Percentiles rank a stretch among this genome's conserved stretches.
These are phyloP conservation scores for Scenedesmus sp. DNA, from an alignment of 163 green algal genomes.

Conservation along the genomic window DNA sequence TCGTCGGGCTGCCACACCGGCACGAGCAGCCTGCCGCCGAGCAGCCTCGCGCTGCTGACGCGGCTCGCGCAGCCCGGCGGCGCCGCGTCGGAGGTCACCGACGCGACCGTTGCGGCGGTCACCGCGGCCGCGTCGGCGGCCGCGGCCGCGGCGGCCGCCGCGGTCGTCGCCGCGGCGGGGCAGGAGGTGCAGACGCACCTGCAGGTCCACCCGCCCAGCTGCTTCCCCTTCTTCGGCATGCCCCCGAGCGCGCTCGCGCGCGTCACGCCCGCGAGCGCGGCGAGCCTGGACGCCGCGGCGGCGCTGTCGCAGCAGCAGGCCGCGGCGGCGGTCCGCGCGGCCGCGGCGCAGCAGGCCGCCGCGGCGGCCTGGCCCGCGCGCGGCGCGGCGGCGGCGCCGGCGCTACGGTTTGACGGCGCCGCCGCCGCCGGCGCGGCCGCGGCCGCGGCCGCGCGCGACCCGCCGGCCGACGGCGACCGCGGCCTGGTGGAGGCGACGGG, in stretches of 20 bases:
- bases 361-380: too few relatives aligned
- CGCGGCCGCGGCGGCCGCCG: constrained; percentile 62
- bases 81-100: constrained; percentile 49
- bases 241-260: constrained; percentile 57
- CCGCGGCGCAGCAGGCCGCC: constrained; percentile 17
- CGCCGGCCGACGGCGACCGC: constrained; percentile 1
- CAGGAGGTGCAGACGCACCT: constrained; percentile 64
- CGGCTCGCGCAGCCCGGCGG: neutral
- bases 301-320: neutral
- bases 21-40: constrained; percentile 19
- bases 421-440: neutral
- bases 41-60: neutral
- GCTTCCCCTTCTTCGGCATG: constrained; percentile 69
- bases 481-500: constrained; percentile 37
- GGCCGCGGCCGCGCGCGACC: neutral
- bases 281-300: constrained; percentile 24
- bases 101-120: constrained; percentile 61
- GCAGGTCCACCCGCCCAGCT: constrained; percentile 58
- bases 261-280: constrained; percentile 23
- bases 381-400: neutral
- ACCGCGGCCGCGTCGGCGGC: constrained; percentile 64
- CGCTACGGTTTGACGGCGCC: neutral
- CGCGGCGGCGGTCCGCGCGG: neutral
- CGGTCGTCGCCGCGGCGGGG: constrained; percentile 63
- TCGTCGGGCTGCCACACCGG: constrained; percentile 2